Evolutionary conservation across 208 protist species (phyloP).

Genomic region (Acanthamoeba castellanii): DNA sequence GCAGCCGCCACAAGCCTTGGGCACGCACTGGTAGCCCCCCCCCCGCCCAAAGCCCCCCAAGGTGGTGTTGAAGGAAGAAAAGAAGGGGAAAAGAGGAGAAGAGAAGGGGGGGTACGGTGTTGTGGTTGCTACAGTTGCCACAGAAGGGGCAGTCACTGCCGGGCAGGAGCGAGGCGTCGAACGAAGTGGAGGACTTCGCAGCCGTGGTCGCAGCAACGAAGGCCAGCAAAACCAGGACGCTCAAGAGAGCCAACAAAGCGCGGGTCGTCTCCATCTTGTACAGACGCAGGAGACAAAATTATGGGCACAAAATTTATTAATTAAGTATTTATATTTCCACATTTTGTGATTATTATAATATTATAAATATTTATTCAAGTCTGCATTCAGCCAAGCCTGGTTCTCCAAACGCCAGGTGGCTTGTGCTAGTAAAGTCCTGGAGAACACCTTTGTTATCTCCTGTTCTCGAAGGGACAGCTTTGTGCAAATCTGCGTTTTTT

Average conservation of each 20-base stretch:
- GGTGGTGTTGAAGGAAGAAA: not conserved
- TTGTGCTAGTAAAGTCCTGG: too few relatives aligned
- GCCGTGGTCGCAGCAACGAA: too few relatives aligned
- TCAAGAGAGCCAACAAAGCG: not conserved
- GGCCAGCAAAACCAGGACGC: not conserved
- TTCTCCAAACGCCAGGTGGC: too few relatives aligned
- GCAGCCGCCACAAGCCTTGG: not conserved
- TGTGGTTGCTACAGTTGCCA: slow-evolving; percentile 61
- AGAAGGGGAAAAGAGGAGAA: not conserved
- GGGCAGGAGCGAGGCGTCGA: not conserved
- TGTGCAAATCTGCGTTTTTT: too few relatives aligned
- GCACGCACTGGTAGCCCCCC: not conserved
- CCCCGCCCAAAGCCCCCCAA: not conserved
- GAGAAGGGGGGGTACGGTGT: not conserved
- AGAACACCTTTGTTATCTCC: too few relatives aligned
- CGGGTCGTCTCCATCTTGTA: not conserved
- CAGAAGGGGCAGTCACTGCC: not conserved
- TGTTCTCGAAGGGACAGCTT: too few relatives aligned
- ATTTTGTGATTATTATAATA: too few relatives aligned
- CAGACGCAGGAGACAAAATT: not conserved
- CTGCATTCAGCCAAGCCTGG: too few relatives aligned
- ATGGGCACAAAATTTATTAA: not conserved
- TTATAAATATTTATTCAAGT: too few relatives aligned
- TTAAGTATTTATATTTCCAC: not conserved
- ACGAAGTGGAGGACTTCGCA: not conserved